Percentiles rank a stretch among this genome's conserved stretches.
phyloP scores from a whole-genome alignment of 177 flowering plant species.

The Vitis hybrid region DNA sequence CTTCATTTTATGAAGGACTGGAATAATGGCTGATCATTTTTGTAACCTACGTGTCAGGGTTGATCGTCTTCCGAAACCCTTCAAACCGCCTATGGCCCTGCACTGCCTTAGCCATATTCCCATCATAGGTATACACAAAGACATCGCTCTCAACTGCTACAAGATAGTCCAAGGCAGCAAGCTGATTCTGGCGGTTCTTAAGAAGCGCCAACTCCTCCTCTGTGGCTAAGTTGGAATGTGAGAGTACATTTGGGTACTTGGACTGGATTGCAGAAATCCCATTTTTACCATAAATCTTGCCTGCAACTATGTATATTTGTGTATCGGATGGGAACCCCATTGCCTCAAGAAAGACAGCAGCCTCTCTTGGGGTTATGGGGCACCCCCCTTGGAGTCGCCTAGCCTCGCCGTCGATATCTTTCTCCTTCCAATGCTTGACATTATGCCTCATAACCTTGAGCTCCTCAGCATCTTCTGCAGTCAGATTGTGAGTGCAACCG shows the following conservation, averaged over 20 bases:
- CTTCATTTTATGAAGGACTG: not conserved
- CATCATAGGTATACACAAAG: slow-evolving; percentile 55
- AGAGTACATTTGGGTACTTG: slow-evolving; percentile 38
- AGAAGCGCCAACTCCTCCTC: slow-evolving; percentile 46
- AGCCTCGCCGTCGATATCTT: slow-evolving; percentile 35
- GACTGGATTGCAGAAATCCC: slow-evolving; percentile 24
- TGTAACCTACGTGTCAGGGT: slow-evolving; percentile 34
- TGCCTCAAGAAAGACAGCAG: slow-evolving; percentile 45
- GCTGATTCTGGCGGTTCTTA: slow-evolving; percentile 32
- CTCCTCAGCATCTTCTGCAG: slow-evolving; percentile 33
- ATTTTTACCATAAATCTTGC: slow-evolving; percentile 41
- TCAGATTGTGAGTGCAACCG: slow-evolving; percentile 58
- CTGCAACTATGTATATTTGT: slow-evolving; percentile 57
- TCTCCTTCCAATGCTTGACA: slow-evolving; percentile 51
- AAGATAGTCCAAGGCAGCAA: slow-evolving; percentile 60
- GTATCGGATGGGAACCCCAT: slow-evolving; percentile 53
- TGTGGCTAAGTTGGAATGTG: slow-evolving; percentile 43
- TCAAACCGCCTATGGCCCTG: slow-evolving; percentile 52
- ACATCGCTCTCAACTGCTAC: slow-evolving; percentile 55
- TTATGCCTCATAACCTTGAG: slow-evolving; percentile 36
- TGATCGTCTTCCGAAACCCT: slow-evolving; percentile 39
- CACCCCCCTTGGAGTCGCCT: slow-evolving; percentile 36
- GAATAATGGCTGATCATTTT: not conserved
- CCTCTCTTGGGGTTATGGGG: slow-evolving; percentile 60
- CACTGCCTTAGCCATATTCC: slow-evolving; percentile 63